Evolutionary conservation across 1,139 yeast species (phyloP).

Genomic region (Suhomyces bribrorum): DNA sequence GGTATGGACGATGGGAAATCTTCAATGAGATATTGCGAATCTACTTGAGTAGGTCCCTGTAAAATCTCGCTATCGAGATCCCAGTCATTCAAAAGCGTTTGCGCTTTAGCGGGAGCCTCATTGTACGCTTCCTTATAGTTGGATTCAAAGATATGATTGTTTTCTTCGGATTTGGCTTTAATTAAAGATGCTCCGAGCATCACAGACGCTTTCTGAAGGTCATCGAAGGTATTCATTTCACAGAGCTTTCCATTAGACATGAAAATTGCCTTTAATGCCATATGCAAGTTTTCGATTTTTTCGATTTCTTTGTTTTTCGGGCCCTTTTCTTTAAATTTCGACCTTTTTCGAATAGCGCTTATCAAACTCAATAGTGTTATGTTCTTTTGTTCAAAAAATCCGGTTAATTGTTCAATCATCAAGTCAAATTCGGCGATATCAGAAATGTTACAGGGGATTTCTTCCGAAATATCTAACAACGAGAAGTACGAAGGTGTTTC

Average conservation of each 20-base stretch:
- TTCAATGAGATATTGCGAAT: conserved; percentile 8
- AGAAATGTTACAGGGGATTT: conserved; percentile 25
- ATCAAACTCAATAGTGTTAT: conserved; percentile 20
- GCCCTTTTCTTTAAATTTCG: conserved; percentile 3
- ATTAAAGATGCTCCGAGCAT: conserved; percentile 28
- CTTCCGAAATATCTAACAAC: conserved; percentile 27
- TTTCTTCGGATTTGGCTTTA: conserved; percentile 21
- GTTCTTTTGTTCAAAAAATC: conserved; percentile 32
- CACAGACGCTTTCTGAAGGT: conserved; percentile 21
- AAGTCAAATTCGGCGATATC: conserved; percentile 48
- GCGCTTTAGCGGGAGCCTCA: conserved; percentile 22
- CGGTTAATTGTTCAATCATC: conserved; percentile 51
- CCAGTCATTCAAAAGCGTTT: conserved; percentile 31
- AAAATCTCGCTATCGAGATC: conserved; percentile 16
- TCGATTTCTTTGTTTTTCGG: conserved; percentile 3
- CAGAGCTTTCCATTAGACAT: conserved; percentile 11
- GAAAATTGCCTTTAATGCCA: conserved; percentile 10
- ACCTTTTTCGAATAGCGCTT: conserved; percentile 11
- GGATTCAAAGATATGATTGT: conserved; percentile 13
- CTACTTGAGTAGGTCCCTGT: conserved; percentile 6
- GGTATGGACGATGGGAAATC: conserved; percentile 21
- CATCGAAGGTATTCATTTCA: conserved; percentile 16
- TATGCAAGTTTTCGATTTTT: conserved; percentile 15
- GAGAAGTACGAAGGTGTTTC: conserved; percentile 18
- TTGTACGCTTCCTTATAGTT: conserved; percentile 15